Evolutionary conservation across 1,284 basidiomycete species (phyloP).

Genomic region (Salmacisia buchloeana): DNA sequence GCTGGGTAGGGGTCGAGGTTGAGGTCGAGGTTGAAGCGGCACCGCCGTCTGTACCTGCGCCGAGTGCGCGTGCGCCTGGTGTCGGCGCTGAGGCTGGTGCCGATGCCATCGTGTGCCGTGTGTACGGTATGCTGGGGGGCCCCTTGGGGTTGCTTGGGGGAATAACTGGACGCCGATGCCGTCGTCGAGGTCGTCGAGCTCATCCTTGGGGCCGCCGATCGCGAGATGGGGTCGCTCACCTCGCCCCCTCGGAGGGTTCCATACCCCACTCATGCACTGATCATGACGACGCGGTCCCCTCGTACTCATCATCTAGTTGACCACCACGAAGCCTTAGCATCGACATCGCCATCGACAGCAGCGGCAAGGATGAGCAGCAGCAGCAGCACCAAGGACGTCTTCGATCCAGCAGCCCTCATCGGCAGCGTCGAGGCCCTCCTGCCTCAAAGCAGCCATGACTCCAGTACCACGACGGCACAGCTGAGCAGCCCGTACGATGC

Average conservation of each 20-base stretch:
- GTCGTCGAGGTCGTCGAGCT: background rate
- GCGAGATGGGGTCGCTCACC: background rate
- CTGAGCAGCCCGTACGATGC: conserved; percentile 31
- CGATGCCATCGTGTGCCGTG: too few species aligned
- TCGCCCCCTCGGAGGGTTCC: background rate
- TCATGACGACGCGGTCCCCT: too few species aligned
- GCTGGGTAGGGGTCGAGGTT: too few species aligned
- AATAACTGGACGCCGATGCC: background rate
- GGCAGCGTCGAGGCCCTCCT: conserved; percentile 25
- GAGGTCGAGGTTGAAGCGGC: background rate
- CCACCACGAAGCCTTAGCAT: too few species aligned
- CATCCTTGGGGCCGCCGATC: background rate
- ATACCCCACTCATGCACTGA: too few species aligned
- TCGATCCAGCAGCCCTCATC: conserved; percentile 37
- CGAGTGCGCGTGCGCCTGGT: too few species aligned
- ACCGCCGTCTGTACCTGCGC: too few species aligned
- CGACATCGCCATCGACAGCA: background rate
- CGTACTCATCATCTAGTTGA: too few species aligned
- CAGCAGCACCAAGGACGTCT: conserved; percentile 12
- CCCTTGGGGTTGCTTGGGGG: too few species aligned
- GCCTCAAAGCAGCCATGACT: conserved; percentile 2
- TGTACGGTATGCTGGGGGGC: too few species aligned
- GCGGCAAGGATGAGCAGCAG: background rate
- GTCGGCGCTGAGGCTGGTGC: too few species aligned
- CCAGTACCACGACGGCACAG: background rate